These are phyloP conservation scores for Lentithecium fluviatile DNA, from an alignment of 495 filamentous ascomycete species.

Conservation along the genomic window DNA sequence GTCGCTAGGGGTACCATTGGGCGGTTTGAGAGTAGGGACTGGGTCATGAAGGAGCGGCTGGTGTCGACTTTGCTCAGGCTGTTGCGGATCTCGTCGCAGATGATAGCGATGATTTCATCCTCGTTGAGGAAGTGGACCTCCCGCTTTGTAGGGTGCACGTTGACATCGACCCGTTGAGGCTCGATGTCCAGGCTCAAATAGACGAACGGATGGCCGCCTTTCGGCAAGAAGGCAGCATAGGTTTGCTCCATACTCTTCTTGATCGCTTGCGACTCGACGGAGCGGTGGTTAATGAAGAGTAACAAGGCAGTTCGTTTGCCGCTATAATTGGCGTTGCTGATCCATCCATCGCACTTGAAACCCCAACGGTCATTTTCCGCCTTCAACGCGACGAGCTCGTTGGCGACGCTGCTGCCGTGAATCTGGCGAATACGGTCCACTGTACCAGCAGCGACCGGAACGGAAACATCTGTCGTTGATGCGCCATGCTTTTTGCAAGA, in stretches of 20 bases:
- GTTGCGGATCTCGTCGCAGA: slow-evolving; percentile 76
- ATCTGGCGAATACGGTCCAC: slow-evolving; percentile 87
- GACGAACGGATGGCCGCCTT: slow-evolving; percentile 90
- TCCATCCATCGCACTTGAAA: slow-evolving; percentile 76
- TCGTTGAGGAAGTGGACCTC: slow-evolving; percentile 99
- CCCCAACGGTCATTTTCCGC: slow-evolving; percentile 73
- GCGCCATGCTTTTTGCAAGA: slow-evolving; percentile 97
- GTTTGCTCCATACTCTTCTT: slow-evolving; percentile 90
- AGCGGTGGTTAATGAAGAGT: slow-evolving; percentile 95
- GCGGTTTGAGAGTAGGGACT: slow-evolving; percentile 75
- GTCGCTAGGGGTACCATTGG: slow-evolving; percentile 48
- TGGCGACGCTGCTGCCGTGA: slow-evolving; percentile 81
- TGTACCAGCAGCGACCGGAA: slow-evolving; percentile 65
- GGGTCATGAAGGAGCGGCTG: slow-evolving; percentile 90
- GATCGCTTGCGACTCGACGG: slow-evolving; percentile 89
- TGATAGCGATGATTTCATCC: slow-evolving; percentile 88
- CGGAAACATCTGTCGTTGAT: slow-evolving; percentile 73
- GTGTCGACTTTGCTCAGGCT: slow-evolving; percentile 88
- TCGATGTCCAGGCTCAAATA: slow-evolving; percentile 95
- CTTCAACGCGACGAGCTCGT: slow-evolving; percentile 79
- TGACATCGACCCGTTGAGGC: slow-evolving; percentile 91
- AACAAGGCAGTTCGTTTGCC: slow-evolving; percentile 87
- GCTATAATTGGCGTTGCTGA: slow-evolving; percentile 94
- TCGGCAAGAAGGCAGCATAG: slow-evolving; percentile 86
- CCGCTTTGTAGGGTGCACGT: slow-evolving; percentile 95